Evolutionary conservation across 2,329 filamentous ascomycete genomes (phyloP).

Genomic region (Sporothrix brunneoviolacea): DNA sequence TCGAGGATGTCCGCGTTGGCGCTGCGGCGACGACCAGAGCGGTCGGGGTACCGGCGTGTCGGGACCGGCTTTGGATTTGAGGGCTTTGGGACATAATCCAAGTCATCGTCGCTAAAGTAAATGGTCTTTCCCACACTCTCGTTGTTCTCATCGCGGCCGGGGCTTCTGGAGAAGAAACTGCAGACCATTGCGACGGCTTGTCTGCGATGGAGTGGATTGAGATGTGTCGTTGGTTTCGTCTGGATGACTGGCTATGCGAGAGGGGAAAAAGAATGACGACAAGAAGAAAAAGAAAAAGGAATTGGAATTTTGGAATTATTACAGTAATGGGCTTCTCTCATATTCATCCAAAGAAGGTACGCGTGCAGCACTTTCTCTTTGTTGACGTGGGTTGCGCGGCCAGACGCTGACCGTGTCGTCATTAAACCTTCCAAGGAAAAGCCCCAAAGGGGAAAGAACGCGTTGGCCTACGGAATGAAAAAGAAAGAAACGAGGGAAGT

Average conservation of each 20-base stretch:
- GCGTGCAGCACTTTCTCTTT: constrained; percentile 3
- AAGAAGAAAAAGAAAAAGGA: neutral
- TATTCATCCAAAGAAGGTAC: constrained; percentile 3
- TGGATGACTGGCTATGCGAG: no score
- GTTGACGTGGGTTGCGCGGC: constrained; percentile 5
- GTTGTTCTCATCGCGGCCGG: neutral
- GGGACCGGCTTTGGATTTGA: neutral
- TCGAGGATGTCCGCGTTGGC: constrained; percentile 20
- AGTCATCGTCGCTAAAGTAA: constrained; percentile 9
- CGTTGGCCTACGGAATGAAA: neutral
- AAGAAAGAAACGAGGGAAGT: constrained; percentile 1
- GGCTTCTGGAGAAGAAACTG: neutral
- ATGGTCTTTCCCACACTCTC: neutral
- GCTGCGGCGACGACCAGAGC: constrained; percentile 14
- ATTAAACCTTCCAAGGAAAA: neutral
- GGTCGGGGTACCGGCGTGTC: neutral
- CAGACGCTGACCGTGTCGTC: neutral
- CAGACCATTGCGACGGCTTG: neutral
- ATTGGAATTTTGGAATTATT: no score
- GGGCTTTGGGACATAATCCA: neutral
- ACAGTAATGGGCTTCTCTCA: no score
- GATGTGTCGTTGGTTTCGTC: neutral
- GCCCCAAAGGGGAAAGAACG: neutral
- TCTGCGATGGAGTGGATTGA: neutral
- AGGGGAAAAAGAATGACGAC: neutral